phyloP scores from a whole-genome alignment of 805 yeast genomes.

The Metschnikowia cerradonensis region DNA sequence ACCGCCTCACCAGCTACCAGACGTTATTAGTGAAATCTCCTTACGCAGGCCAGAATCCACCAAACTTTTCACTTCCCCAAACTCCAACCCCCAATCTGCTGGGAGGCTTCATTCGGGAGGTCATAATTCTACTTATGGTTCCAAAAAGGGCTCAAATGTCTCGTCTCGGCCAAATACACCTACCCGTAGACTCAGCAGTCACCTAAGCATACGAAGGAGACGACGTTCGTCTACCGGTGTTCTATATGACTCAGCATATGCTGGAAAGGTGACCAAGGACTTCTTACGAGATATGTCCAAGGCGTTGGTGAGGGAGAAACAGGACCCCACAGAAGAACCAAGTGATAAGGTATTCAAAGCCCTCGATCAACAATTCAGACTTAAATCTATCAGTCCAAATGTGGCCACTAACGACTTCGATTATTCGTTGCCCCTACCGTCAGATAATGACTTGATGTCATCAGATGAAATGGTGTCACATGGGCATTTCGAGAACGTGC shows the following conservation, averaged over 20 bases:
- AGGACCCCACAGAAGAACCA: slow-evolving; percentile 12
- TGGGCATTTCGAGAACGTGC: background rate
- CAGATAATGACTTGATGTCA: slow-evolving; percentile 6
- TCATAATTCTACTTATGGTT: background rate
- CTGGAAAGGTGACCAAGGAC: slow-evolving; percentile 36
- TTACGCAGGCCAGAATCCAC: slow-evolving; percentile 7
- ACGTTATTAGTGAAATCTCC: slow-evolving; percentile 11
- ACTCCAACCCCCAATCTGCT: background rate
- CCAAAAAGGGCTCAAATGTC: slow-evolving; percentile 2
- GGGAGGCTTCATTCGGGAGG: background rate
- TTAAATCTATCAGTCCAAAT: slow-evolving; percentile 11
- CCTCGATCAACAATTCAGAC: slow-evolving; percentile 11
- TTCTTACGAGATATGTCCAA: slow-evolving; percentile 34
- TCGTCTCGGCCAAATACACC: slow-evolving; percentile 11
- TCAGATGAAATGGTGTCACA: slow-evolving; percentile 13
- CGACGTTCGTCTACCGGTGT: slow-evolving; percentile 18
- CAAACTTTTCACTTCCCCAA: background rate
- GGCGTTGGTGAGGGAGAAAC: slow-evolving; percentile 21
- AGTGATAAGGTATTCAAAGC: slow-evolving; percentile 10
- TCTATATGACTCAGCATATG: slow-evolving; percentile 27
- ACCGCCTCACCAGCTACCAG: slow-evolving; percentile 23
- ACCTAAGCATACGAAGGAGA: slow-evolving; percentile 12
- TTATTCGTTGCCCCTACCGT: slow-evolving; percentile 29
- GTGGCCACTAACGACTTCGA: slow-evolving; percentile 19
- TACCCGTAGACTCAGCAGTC: slow-evolving; percentile 14